These are phyloP conservation scores for Phanerodontia chrysosporium DNA, from an alignment of 768 basidiomycete genomes.

Conservation along the genomic window DNA sequence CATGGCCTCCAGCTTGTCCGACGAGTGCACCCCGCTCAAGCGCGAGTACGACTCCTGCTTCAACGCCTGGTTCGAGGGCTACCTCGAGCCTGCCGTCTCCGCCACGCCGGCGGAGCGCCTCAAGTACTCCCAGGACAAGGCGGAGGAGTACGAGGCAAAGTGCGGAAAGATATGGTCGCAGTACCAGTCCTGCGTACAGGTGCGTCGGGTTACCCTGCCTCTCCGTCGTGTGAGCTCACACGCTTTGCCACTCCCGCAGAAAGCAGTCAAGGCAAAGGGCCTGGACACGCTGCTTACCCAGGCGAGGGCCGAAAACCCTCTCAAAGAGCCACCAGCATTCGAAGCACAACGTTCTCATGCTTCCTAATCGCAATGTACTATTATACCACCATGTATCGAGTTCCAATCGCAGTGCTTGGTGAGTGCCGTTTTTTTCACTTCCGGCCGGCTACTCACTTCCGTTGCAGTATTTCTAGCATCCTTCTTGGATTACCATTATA, in stretches of 20 bases:
- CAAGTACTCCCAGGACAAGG: slow-evolving; percentile 70
- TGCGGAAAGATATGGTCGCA: slow-evolving; percentile 82
- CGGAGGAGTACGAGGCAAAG: slow-evolving; percentile 80
- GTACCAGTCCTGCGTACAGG: slow-evolving; percentile 83
- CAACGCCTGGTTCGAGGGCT: slow-evolving; percentile 97
- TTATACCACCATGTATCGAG: background rate
- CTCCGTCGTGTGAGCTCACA: background rate
- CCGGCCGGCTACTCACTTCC: background rate
- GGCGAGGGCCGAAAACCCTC: slow-evolving; percentile 41
- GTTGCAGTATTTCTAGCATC: background rate
- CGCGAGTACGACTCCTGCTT: slow-evolving; percentile 91
- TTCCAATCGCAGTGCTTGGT: slow-evolving; percentile 1
- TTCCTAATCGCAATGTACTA: slow-evolving; percentile 3
- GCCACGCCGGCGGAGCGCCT: slow-evolving; percentile 43
- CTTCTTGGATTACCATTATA: background rate
- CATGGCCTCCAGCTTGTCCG: slow-evolving; percentile 80
- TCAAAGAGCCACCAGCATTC: slow-evolving; percentile 55
- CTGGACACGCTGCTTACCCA: slow-evolving; percentile 73
- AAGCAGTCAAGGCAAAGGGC: slow-evolving; percentile 74
- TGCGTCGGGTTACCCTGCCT: slow-evolving; percentile 25
- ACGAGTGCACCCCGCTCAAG: slow-evolving; percentile 88
- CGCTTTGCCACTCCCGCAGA: slow-evolving; percentile 37
- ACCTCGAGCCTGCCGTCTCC: slow-evolving; percentile 75
- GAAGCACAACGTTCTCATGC: slow-evolving; percentile 11
- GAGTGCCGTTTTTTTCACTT: no score